Base-by-base conservation (phyloP, 1,284 basidiomycete genomes). In the Megacollybia platyphylla region DNA sequence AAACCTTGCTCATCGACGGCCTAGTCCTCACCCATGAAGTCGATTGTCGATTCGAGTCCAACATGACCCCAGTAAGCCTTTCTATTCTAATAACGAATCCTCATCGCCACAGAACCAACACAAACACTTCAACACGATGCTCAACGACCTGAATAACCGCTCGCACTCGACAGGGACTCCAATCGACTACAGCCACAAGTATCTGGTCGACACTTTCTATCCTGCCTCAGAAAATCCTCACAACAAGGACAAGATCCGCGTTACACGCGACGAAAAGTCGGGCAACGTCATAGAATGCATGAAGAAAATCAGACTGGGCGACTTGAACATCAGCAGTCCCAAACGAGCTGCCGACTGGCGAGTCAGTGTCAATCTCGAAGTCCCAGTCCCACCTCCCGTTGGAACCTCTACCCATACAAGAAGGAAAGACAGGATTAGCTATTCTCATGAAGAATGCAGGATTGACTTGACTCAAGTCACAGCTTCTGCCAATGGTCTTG, bases 381-480 rank as follows among this genome's bases (percentile, higher is more conserved):
- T 84, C 17, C 78, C 79, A 29, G 69, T 84, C 83, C 49, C 46
- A 73, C 62, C 7, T 15, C 81, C 83, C 0, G 49, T 76, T 43
- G 81, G 81, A 3, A 57, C 68, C 3, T 62, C 78, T 0, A 67
- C 67, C 2, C 65, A 73, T 49, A 71, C 73, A 26, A 76, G 88
- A 47, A 73, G 73, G 63, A 98, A 96, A 64, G 91, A 98, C 60
- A 73, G 96, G 30, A 70, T 97, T 54, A 88, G 87, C 51, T 98
- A 98, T 58, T 67, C 79, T 2, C 93, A 97, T 61, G 90, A 97
- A 62, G 80, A 93, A 48, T 91, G 90, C 57, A 73, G 73, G 51
- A 84, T 98, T 49, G 94, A 98, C 62, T 70, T 98, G 38, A 98
- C 94, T 0, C 89, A 93, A 59, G 94, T 98, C 40, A 78, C 76